A percentile compares a stretch with the other conserved stretches of the same genome.
These are phyloP conservation scores for Hydnomerulius pinastri DNA, from an alignment of 768 basidiomycete genomes.

Conservation along the genomic window DNA sequence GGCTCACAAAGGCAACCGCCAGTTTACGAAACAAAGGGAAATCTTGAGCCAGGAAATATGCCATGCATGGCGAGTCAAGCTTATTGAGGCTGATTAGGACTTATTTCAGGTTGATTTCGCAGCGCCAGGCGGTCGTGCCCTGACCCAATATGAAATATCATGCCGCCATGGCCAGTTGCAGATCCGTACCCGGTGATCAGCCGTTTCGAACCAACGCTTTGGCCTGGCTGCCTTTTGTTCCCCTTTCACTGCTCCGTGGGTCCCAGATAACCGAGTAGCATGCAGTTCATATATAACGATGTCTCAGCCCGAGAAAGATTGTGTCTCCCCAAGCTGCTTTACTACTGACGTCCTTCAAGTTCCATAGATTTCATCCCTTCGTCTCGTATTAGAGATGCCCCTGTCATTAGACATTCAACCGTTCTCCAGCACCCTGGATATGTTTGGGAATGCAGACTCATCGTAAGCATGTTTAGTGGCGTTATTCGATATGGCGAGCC, in stretches of 20 bases:
- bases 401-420: conserved; percentile 67
- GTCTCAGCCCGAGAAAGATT: background rate
- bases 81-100: background rate
- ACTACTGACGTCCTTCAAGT: conserved; percentile 14
- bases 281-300: conserved; percentile 27
- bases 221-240: conserved; percentile 30
- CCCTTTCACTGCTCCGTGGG: conserved; percentile 19
- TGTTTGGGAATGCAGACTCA: conserved; percentile 69
- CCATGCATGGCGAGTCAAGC: background rate
- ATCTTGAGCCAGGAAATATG: conserved; percentile 1
- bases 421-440: conserved; percentile 54
- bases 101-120: background rate
- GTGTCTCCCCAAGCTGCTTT: conserved; percentile 10
- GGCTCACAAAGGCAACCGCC: conserved; percentile 27
- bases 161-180: conserved; percentile 5
- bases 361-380: conserved; percentile 13
- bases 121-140: background rate
- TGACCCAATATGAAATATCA: background rate
- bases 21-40: conserved; percentile 28
- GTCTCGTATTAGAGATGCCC: conserved; percentile 52
- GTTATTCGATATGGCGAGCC: conserved; percentile 1
- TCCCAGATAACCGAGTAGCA: conserved; percentile 30
- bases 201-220: conserved; percentile 7
- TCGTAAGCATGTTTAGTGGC: conserved; percentile 46
- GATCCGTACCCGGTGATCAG: conserved; percentile 5